Evolutionary conservation across 2,329 filamentous ascomycete species (phyloP).

Genomic region (Phoma herbarum): DNA sequence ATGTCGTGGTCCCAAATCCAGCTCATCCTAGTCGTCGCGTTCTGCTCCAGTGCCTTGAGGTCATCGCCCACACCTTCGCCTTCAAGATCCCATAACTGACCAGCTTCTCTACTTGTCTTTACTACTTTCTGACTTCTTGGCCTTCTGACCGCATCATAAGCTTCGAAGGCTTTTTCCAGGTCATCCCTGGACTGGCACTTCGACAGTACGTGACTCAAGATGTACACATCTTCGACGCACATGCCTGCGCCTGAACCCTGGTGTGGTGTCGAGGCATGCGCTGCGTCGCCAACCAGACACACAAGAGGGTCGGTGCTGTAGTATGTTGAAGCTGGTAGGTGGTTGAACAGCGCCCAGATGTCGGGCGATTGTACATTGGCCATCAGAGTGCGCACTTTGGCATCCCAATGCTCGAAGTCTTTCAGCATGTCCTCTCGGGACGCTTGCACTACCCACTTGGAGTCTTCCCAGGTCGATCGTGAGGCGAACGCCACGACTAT

Average conservation of each 20-base stretch:
- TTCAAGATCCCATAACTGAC: constrained; percentile 53
- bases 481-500: constrained; percentile 43
- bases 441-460: constrained; percentile 41
- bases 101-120: constrained; percentile 50
- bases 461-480: constrained; percentile 29
- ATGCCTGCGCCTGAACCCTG: constrained; percentile 64
- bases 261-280: constrained; percentile 63
- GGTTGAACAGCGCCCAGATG: constrained; percentile 60
- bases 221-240: constrained; percentile 63
- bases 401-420: constrained; percentile 38
- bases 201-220: constrained; percentile 53
- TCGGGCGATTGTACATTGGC: constrained; percentile 56
- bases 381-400: constrained; percentile 32
- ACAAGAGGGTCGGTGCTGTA: constrained; percentile 44
- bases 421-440: constrained; percentile 38
- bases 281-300: constrained; percentile 64
- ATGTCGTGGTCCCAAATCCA: constrained; percentile 56
- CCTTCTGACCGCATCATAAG: constrained; percentile 52
- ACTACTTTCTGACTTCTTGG: constrained; percentile 54
- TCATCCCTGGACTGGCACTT: constrained; percentile 20
- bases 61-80: constrained; percentile 43
- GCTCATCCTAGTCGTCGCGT: constrained; percentile 43
- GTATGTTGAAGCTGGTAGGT: constrained; percentile 55
- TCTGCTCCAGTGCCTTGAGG: constrained; percentile 41
- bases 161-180: constrained; percentile 47